Evolutionary conservation across 2,329 filamentous ascomycete species (phyloP).

Genomic region (Colletotrichum filicis): DNA sequence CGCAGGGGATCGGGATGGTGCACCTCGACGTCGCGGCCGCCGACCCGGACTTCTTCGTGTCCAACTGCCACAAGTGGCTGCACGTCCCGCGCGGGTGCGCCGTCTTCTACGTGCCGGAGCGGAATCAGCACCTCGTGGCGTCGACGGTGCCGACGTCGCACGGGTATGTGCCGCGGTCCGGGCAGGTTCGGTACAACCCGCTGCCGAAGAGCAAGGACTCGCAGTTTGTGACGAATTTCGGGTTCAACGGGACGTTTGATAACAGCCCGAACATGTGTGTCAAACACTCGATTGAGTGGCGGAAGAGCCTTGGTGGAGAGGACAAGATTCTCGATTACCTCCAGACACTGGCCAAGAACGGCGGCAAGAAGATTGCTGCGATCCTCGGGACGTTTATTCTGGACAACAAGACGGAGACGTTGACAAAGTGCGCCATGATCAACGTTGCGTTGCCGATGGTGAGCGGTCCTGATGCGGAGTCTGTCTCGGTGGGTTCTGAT

Average conservation of each 20-base stretch:
- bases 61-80: slow-evolving; percentile 94
- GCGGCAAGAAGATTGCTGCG: slow-evolving; percentile 68
- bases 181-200: slow-evolving; percentile 47
- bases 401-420: slow-evolving; percentile 70
- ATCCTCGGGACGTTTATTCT: slow-evolving; percentile 77
- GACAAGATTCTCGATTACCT: slow-evolving; percentile 73
- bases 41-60: slow-evolving; percentile 87
- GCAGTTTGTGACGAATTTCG: slow-evolving; percentile 76
- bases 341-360: slow-evolving; percentile 70
- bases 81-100: slow-evolving; percentile 83
- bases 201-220: slow-evolving; percentile 60
- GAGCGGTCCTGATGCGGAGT: slow-evolving; percentile 41
- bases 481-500: slow-evolving; percentile 34
- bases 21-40: slow-evolving; percentile 72
- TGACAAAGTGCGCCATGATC: slow-evolving; percentile 75
- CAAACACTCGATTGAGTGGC: slow-evolving; percentile 77
- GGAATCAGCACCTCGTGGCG: slow-evolving; percentile 81
- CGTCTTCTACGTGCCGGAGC: slow-evolving; percentile 79
- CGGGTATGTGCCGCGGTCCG: slow-evolving; percentile 69
- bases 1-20: slow-evolving; percentile 86
- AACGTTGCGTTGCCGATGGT: slow-evolving; percentile 80
- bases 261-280: slow-evolving; percentile 78
- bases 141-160: slow-evolving; percentile 84
- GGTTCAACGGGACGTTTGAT: slow-evolving; percentile 82
- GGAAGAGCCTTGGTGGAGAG: slow-evolving; percentile 78